Conservation (phyloP, 306 rosid species). For the Nissolia schottii region DNA sequence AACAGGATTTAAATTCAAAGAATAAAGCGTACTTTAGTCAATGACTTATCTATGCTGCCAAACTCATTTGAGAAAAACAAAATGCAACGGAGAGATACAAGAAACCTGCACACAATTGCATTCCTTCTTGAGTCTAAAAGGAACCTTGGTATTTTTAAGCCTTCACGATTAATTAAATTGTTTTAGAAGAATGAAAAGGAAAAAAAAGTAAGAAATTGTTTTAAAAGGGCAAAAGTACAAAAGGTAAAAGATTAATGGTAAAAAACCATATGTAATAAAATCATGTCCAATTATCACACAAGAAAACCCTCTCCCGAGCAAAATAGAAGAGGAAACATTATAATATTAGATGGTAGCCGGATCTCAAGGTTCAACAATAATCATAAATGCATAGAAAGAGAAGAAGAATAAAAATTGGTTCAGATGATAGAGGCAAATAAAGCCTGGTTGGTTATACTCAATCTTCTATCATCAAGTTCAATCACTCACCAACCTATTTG, state of each 20-base stretch:
- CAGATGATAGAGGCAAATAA: neutral
- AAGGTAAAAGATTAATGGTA: no score
- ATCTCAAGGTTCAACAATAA: neutral
- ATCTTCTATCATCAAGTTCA: constrained; percentile 3
- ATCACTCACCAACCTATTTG: neutral
- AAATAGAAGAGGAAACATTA: neutral
- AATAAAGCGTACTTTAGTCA: neutral
- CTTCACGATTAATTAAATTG: no score
- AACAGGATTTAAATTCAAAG: no score
- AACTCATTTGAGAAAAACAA: neutral
- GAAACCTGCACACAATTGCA: neutral
- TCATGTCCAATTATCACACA: no score
- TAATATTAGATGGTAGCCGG: neutral
- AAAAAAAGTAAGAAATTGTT: no score
- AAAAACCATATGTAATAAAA: no score
- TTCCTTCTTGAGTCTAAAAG: neutral
- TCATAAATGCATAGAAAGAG: neutral
- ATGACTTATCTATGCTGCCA: neutral
- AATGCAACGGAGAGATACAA: neutral
- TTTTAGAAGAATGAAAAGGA: no score
- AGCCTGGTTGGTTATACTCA: constrained; percentile 5
- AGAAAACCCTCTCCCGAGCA: no score
- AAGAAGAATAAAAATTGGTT: neutral
- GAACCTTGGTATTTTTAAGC: no score
- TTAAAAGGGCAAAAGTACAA: no score